Percentiles rank a stretch among this genome's conserved stretches.
These are phyloP conservation scores for Sporothrix euskadiensis DNA, from an alignment of 2,329 filamentous ascomycete species.

Conservation along the genomic window DNA sequence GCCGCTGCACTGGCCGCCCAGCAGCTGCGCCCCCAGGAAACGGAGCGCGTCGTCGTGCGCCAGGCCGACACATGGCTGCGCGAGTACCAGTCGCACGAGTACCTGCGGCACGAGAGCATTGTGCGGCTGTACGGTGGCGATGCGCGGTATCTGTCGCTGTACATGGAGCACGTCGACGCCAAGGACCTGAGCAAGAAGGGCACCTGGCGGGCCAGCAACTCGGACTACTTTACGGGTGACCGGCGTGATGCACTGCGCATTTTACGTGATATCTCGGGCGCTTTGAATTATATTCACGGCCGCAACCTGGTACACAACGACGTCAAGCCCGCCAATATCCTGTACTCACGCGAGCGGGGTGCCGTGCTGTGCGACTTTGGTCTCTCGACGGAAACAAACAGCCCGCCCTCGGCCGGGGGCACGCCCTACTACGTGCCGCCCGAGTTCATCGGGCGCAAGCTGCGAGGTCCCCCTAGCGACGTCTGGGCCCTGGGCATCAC, in stretches of 20 bases:
- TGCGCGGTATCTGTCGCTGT: constrained; percentile 59
- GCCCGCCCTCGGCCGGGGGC: constrained; percentile 53
- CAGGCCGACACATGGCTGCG: constrained; percentile 63
- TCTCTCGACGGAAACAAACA: constrained; percentile 51
- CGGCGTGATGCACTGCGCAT: constrained; percentile 54
- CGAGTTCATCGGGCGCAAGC: constrained; percentile 58
- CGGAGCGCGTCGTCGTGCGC: constrained; percentile 57
- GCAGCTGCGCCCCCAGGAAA: constrained; percentile 50
- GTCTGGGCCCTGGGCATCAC: constrained; percentile 62
- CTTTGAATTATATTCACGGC: constrained; percentile 58
- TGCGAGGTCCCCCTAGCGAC: constrained; percentile 57
- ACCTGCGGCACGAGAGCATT: constrained; percentile 58
- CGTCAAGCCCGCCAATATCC: constrained; percentile 62
- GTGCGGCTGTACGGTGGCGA: constrained; percentile 61
- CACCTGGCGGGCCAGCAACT: constrained; percentile 51
- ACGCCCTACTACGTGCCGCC: constrained; percentile 64
- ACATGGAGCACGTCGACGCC: constrained; percentile 63
- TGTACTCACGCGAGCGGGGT: constrained; percentile 59
- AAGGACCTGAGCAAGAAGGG: constrained; percentile 53
- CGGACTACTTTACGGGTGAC: constrained; percentile 53
- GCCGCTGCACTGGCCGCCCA: constrained; percentile 38
- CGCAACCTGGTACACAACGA: constrained; percentile 60
- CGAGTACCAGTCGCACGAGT: constrained; percentile 58
- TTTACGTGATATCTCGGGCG: constrained; percentile 55
- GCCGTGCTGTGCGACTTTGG: constrained; percentile 64